phyloP scores from a whole-genome alignment of 805 yeast species.

The Saccharomycopsis fermentans region DNA sequence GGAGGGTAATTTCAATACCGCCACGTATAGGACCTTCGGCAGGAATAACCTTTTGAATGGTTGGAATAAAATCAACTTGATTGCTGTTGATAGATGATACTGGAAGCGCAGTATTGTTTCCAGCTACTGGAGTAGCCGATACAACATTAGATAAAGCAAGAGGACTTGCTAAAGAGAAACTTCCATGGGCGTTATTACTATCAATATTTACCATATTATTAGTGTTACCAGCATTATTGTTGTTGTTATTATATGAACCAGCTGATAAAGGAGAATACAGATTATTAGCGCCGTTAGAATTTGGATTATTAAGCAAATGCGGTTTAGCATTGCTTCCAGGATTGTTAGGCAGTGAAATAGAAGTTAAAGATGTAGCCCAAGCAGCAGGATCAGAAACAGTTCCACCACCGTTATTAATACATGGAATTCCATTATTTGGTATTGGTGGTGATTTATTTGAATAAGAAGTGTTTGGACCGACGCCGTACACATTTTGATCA shows the following conservation, averaged over 20 bases:
- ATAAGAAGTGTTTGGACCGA: slow-evolving; percentile 5
- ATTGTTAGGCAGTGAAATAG: slow-evolving; percentile 8
- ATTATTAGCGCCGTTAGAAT: slow-evolving; percentile 3
- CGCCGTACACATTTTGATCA: neutral
- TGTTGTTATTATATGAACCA: neutral
- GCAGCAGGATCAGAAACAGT: slow-evolving; percentile 12
- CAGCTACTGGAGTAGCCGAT: neutral
- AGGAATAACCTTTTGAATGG: slow-evolving; percentile 82
- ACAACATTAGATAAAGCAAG: neutral
- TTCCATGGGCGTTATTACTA: neutral
- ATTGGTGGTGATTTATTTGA: slow-evolving; percentile 7
- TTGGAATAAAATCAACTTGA: slow-evolving; percentile 29
- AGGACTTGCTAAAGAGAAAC: neutral
- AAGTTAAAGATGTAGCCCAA: slow-evolving; percentile 10
- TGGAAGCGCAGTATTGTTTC: neutral
- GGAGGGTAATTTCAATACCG: slow-evolving; percentile 86
- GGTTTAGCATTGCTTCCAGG: neutral
- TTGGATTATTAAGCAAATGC: slow-evolving; percentile 2
- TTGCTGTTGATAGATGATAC: neutral
- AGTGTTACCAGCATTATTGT: slow-evolving; percentile 2
- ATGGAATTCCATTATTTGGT: neutral
- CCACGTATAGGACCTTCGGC: slow-evolving; percentile 94
- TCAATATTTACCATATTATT: neutral
- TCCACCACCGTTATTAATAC: neutral
- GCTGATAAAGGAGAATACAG: neutral